Conservation (phyloP, 1,139 yeast species). For the Protomyces pachydermus region DNA sequence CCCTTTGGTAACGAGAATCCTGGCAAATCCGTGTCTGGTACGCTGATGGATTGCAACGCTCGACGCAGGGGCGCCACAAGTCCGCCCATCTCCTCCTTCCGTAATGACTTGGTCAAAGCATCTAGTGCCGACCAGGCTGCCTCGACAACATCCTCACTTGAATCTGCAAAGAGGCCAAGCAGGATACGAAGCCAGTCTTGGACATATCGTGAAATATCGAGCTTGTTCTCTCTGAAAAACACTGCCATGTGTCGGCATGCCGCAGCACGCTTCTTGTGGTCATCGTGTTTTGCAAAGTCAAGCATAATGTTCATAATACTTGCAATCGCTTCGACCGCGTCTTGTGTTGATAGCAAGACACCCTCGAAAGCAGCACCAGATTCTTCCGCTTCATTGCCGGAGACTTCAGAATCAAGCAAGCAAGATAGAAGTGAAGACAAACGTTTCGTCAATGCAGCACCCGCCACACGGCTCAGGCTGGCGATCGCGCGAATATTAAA, state of each 20-base stretch:
- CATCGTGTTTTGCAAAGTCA: slow-evolving; percentile 71
- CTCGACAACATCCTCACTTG: slow-evolving; percentile 57
- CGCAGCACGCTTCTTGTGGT: slow-evolving; percentile 58
- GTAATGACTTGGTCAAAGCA: slow-evolving; percentile 61
- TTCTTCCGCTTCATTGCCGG: slow-evolving; percentile 48
- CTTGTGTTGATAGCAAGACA: slow-evolving; percentile 60
- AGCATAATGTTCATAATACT: slow-evolving; percentile 78
- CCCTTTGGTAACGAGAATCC: slow-evolving; percentile 82
- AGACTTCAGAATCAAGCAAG: slow-evolving; percentile 67
- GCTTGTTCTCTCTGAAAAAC: slow-evolving; percentile 59
- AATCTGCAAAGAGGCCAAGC: slow-evolving; percentile 68
- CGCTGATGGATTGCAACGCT: slow-evolving; percentile 64
- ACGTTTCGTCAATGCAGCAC: slow-evolving; percentile 64
- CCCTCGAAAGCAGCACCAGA: slow-evolving; percentile 54
- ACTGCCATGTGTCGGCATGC: slow-evolving; percentile 64
- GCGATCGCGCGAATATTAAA: slow-evolving; percentile 85
- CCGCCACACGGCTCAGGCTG: slow-evolving; percentile 86
- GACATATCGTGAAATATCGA: slow-evolving; percentile 69
- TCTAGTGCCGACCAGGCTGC: slow-evolving; percentile 66
- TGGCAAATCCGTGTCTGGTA: slow-evolving; percentile 59
- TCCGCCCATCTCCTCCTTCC: slow-evolving; percentile 63
- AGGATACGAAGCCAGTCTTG: slow-evolving; percentile 71
- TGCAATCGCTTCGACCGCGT: slow-evolving; percentile 75
- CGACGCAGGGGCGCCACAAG: slow-evolving; percentile 74
- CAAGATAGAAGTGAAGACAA: slow-evolving; percentile 49